phyloP scores from a whole-genome alignment of 2,329 filamentous ascomycete species.

The Basipetospora chlamydospora region DNA sequence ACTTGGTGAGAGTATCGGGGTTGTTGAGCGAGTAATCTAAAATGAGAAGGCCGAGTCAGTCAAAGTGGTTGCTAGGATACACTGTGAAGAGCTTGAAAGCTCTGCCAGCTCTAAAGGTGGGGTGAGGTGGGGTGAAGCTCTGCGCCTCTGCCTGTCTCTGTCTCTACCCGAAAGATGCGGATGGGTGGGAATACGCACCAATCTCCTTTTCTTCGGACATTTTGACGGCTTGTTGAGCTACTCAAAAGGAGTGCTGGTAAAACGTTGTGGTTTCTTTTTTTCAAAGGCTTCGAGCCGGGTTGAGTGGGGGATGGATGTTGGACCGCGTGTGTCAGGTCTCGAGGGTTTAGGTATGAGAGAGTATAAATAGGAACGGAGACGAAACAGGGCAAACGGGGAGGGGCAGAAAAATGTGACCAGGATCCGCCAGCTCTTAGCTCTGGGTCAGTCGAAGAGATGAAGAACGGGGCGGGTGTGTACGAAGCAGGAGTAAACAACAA shows the following conservation, averaged over 20 bases:
- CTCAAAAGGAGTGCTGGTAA: slow-evolving; percentile 6
- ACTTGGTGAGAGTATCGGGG: slow-evolving; percentile 94
- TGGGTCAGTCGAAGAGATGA: background rate
- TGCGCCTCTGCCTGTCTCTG: background rate
- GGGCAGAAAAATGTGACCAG: background rate
- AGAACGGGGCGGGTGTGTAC: background rate
- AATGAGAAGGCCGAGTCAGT: slow-evolving; percentile 4
- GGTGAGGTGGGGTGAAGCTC: slow-evolving; percentile 1
- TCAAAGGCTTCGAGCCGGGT: too few species aligned
- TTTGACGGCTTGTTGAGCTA: slow-evolving; percentile 12
- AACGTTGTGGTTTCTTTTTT: too few species aligned
- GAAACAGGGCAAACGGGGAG: background rate
- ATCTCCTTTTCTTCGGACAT: slow-evolving; percentile 31
- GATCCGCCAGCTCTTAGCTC: background rate
- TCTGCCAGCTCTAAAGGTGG: slow-evolving; percentile 2
- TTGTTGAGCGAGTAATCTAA: slow-evolving; percentile 84
- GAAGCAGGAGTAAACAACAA: background rate
- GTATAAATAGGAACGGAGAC: slow-evolving; percentile 6
- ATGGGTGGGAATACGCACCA: slow-evolving; percentile 19
- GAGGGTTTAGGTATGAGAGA: slow-evolving; percentile 3
- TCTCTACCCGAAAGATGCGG: too few species aligned
- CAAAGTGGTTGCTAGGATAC: background rate
- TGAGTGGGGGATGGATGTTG: slow-evolving; percentile 7
- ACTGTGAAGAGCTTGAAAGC: background rate
- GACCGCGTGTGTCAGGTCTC: slow-evolving; percentile 7